A percentile compares a stretch with the other conserved stretches of the same genome.
phyloP scores from a whole-genome alignment of 2,329 filamentous ascomycete species.

The Epichloe coenophiala region DNA sequence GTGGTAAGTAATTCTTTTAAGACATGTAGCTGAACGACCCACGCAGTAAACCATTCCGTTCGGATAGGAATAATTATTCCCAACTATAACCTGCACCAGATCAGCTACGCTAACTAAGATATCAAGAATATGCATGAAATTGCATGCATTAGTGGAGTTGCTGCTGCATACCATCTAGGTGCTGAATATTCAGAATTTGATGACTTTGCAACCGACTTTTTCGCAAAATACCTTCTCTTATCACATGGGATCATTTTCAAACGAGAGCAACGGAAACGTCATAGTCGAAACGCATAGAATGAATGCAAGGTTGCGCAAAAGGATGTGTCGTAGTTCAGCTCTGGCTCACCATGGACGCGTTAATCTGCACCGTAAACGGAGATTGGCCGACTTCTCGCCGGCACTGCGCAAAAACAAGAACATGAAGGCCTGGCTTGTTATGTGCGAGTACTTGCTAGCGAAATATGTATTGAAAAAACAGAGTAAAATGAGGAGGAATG shows the following conservation, averaged over 20 bases:
- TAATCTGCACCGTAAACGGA: neutral
- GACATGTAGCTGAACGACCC: neutral
- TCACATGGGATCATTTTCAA: constrained; percentile 30
- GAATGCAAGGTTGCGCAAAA: neutral
- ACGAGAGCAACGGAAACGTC: constrained; percentile 17
- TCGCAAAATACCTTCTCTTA: constrained; percentile 31
- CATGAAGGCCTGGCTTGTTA: no score
- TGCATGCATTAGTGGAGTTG: constrained; percentile 57
- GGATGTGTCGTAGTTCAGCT: neutral
- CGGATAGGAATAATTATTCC: no score
- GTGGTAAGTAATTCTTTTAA: constrained; percentile 31
- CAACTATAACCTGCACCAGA: neutral
- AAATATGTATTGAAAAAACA: no score
- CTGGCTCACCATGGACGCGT: neutral
- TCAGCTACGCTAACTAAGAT: neutral
- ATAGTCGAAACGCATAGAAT: neutral
- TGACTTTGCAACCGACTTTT: constrained; percentile 33
- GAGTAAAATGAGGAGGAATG: no score
- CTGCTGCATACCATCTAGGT: constrained; percentile 55
- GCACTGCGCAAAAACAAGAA: no score
- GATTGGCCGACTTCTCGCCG: neutral
- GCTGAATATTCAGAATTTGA: constrained; percentile 50
- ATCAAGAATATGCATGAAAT: constrained; percentile 54
- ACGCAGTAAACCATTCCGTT: neutral
- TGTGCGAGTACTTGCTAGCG: no score